Evolutionary conservation across 805 yeast genomes (phyloP).

Genomic region (Ogataea allantospora): DNA sequence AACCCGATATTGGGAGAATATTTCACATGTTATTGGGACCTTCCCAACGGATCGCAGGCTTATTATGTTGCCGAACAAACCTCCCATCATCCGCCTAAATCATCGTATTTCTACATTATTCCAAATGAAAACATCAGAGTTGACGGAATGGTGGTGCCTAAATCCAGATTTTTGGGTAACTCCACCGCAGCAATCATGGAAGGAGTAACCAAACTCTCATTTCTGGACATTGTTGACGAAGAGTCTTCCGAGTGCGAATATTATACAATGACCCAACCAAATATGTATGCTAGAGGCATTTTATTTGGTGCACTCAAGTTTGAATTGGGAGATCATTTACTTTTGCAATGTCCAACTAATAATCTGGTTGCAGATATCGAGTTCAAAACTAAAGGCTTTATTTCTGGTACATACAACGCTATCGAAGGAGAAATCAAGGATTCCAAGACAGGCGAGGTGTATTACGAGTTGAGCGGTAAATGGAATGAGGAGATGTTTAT

Average conservation of each 20-base stretch:
- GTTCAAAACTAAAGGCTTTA: constrained; percentile 92
- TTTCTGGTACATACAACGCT: constrained; percentile 87
- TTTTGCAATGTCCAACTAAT: constrained; percentile 59
- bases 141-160: constrained; percentile 87
- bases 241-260: constrained; percentile 53
- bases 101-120: constrained; percentile 83
- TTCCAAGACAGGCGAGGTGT: constrained; percentile 46
- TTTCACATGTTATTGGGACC: constrained; percentile 90
- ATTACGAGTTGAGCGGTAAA: constrained; percentile 77
- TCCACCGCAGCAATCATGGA: constrained; percentile 98
- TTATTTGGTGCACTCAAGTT: constrained; percentile 85
- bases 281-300: constrained; percentile 91
- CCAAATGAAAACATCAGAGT: constrained; percentile 80
- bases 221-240: constrained; percentile 55
- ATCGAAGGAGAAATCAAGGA: constrained; percentile 72
- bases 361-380: constrained; percentile 77
- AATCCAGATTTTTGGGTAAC: constrained; percentile 86
- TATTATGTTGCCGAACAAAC: constrained; percentile 92
- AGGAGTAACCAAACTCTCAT: constrained; percentile 71
- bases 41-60: constrained; percentile 64
- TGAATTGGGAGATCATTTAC: constrained; percentile 90
- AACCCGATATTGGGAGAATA: constrained; percentile 94
- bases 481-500: constrained; percentile 88
- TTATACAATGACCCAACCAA: constrained; percentile 90
- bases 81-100: constrained; percentile 97